Conservation (phyloP, 129 eudicot species). For the Helichrysum umbraculigerum region DNA sequence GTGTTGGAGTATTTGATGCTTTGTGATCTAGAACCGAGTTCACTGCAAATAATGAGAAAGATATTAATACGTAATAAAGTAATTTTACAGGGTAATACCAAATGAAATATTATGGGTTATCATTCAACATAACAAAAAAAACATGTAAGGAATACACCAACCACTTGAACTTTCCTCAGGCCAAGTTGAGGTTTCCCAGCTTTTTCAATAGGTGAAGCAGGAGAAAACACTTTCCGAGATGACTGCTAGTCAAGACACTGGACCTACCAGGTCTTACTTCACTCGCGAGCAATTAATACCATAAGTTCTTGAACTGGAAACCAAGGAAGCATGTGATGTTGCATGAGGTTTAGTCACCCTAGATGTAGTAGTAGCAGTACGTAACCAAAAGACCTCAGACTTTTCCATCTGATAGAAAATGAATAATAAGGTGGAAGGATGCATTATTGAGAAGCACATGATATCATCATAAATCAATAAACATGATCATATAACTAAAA, state of each 20-base stretch:
- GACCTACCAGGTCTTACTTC: background rate
- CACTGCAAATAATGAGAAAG: background rate
- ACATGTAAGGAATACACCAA: background rate
- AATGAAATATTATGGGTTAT: background rate
- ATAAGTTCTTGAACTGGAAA: background rate
- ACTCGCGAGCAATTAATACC: conserved; percentile 3
- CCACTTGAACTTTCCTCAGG: background rate
- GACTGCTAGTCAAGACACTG: background rate
- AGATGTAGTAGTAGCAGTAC: background rate
- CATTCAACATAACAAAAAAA: background rate
- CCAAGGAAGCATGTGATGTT: background rate
- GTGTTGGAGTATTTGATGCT: background rate
- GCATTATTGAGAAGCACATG: background rate
- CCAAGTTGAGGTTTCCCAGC: background rate
- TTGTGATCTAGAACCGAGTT: background rate
- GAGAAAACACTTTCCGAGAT: conserved; percentile 12
- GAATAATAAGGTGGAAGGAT: background rate
- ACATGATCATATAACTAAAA: background rate
- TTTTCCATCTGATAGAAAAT: conserved; percentile 11
- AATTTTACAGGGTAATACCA: background rate
- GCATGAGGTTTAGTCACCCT: background rate
- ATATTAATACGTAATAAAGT: background rate
- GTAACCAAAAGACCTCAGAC: background rate
- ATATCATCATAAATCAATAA: background rate
- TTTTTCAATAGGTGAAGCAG: background rate